A percentile compares a stretch with the other conserved stretches of the same genome.
Conservation (phyloP, 2,329 filamentous ascomycete species). For the Nigrospora osmanthi region DNA sequence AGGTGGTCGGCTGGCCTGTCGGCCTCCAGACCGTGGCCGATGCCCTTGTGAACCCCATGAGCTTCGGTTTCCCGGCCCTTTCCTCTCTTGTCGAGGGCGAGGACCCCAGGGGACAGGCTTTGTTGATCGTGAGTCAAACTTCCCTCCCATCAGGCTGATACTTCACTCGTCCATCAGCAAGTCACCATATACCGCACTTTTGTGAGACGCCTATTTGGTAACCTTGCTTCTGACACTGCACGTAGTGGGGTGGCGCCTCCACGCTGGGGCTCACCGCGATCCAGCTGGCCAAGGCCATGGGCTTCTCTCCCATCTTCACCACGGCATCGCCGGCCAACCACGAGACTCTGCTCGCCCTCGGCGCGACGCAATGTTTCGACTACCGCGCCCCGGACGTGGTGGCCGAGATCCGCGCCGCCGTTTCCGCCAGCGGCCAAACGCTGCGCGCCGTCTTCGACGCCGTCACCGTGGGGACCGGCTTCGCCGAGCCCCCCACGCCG, state of each 20-base stretch:
- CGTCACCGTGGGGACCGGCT: constrained; percentile 4
- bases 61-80: constrained; percentile 5
- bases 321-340: constrained; percentile 19
- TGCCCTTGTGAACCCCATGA: constrained; percentile 5
- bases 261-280: constrained; percentile 21
- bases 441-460: constrained; percentile 7
- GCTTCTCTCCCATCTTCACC: constrained; percentile 18
- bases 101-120: constrained; percentile 5
- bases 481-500: constrained; percentile 1
- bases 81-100: not conserved
- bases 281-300: constrained; percentile 18
- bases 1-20: constrained; percentile 4
- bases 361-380: constrained; percentile 22
- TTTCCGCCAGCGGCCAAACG: not conserved
- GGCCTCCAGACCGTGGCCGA: constrained; percentile 2
- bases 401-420: constrained; percentile 7
- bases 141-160: too few relatives aligned
- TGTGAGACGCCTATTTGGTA: not conserved
- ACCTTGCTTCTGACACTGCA: not conserved
- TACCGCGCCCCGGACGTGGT: constrained; percentile 17
- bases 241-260: constrained; percentile 20
- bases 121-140: constrained; percentile 7
- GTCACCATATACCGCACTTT: too few relatives aligned
- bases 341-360: constrained; percentile 16
- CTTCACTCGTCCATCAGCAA: too few relatives aligned